These are phyloP conservation scores for Astrothelium macrocarpum DNA, from an alignment of 495 filamentous ascomycete genomes.

Conservation along the genomic window DNA sequence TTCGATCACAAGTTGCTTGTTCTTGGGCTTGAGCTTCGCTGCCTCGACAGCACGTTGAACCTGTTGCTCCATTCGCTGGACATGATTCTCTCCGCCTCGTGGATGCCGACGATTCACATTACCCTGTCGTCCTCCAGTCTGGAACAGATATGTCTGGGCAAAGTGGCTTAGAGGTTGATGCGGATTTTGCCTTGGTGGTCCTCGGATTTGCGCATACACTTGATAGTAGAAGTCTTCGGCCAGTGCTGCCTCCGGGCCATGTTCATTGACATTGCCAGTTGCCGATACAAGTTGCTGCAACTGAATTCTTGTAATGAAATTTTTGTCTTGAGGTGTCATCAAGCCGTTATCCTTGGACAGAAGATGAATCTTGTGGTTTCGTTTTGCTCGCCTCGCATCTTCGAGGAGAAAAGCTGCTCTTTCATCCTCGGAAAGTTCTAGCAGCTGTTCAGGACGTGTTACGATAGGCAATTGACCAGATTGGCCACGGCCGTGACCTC, in stretches of 20 bases:
- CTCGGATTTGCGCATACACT: conserved; percentile 87
- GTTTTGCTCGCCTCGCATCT: conserved; percentile 89
- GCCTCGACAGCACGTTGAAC: conserved; percentile 95
- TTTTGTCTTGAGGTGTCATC: conserved; percentile 99
- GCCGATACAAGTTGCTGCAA: conserved; percentile 90
- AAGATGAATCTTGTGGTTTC: conserved; percentile 95
- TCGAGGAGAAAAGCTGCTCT: conserved; percentile 73
- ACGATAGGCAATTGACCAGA: conserved; percentile 41
- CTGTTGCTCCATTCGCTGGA: conserved; percentile 98
- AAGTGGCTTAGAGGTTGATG: conserved; percentile 89
- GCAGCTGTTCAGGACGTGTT: conserved; percentile 63
- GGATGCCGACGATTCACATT: conserved; percentile 55
- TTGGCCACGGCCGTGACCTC: conserved; percentile 27
- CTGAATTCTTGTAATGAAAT: conserved; percentile 96
- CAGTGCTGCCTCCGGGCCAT: conserved; percentile 64
- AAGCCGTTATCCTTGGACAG: conserved; percentile 90
- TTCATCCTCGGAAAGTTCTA: conserved; percentile 66
- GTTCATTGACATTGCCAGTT: conserved; percentile 66
- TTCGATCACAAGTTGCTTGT: conserved; percentile 94
- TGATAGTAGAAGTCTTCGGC: conserved; percentile 98
- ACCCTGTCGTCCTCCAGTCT: conserved; percentile 72
- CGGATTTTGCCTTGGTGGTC: conserved; percentile 74
- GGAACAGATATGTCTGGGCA: conserved; percentile 93
- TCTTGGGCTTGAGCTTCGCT: conserved; percentile 93
- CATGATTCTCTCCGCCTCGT: conserved; percentile 82